phyloP scores from a whole-genome alignment of 176 grass and related monocot species.

The Thalia dealbata region DNA sequence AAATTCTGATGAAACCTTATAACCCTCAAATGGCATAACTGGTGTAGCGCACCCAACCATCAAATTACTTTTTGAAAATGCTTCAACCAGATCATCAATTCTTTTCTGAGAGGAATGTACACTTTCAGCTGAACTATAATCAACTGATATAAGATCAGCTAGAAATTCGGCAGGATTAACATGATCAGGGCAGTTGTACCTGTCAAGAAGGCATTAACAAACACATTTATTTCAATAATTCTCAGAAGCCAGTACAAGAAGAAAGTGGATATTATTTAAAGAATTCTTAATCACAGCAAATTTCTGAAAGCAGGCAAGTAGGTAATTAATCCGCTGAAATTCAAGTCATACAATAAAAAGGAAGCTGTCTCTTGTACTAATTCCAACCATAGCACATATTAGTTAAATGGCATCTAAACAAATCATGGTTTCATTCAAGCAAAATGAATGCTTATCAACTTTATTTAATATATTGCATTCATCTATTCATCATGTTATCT shows the following conservation, averaged over 20 bases:
- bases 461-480: background rate
- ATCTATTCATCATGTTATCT: background rate
- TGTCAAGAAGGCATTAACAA: conserved; percentile 22
- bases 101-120: conserved; percentile 60
- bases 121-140: conserved; percentile 75
- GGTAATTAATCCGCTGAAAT: background rate
- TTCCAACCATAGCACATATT: background rate
- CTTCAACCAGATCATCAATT: conserved; percentile 71
- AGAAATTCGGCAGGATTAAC: conserved; percentile 95
- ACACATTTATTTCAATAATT: background rate
- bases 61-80: conserved; percentile 43
- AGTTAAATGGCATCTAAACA: background rate
- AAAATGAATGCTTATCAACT: background rate
- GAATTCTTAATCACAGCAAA: background rate
- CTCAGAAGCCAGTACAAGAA: background rate
- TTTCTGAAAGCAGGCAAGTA: background rate
- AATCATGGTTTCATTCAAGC: background rate
- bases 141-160: conserved; percentile 87
- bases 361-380: background rate
- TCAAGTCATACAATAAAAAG: too few species aligned
- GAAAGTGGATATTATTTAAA: background rate
- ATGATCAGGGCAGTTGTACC: conserved; percentile 82
- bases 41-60: conserved; percentile 28
- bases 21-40: conserved; percentile 19
- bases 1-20: conserved; percentile 33